A percentile compares a stretch with the other conserved stretches of the same genome.
These are phyloP conservation scores for Penicillium hesseltinei DNA, from an alignment of 2,329 filamentous ascomycete species.

Conservation along the genomic window DNA sequence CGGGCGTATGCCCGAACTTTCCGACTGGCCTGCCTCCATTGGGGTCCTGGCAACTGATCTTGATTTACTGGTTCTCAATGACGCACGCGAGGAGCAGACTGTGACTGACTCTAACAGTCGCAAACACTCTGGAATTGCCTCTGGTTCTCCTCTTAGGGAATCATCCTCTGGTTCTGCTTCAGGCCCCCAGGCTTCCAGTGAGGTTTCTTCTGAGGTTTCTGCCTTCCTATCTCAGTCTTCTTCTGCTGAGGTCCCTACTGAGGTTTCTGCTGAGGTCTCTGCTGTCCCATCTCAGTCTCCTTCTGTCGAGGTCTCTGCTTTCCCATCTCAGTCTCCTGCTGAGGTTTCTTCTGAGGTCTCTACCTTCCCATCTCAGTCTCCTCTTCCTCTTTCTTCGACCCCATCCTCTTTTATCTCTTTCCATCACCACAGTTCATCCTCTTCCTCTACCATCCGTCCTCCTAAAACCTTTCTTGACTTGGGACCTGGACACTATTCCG, in stretches of 20 bases:
- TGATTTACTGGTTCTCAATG: background rate
- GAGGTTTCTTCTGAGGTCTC: background rate
- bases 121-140: no score
- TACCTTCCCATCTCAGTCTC: background rate
- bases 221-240: no score
- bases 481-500: background rate
- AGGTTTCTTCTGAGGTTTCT: background rate
- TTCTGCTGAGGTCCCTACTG: no score
- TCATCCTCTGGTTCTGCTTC: background rate
- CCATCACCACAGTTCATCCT: background rate
- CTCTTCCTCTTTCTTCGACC: background rate
- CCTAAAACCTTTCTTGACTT: background rate
- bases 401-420: background rate
- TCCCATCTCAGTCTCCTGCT: no score
- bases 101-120: background rate
- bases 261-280: no score
- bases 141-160: background rate
- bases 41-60: no score
- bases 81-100: background rate
- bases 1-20: background rate
- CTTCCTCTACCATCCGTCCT: background rate
- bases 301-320: no score
- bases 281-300: no score
- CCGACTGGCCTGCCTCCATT: background rate
- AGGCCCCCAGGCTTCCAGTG: background rate